These are phyloP conservation scores for Colletotrichum lindemuthianum DNA, from an alignment of 2,329 filamentous ascomycete genomes.

Conservation along the genomic window DNA sequence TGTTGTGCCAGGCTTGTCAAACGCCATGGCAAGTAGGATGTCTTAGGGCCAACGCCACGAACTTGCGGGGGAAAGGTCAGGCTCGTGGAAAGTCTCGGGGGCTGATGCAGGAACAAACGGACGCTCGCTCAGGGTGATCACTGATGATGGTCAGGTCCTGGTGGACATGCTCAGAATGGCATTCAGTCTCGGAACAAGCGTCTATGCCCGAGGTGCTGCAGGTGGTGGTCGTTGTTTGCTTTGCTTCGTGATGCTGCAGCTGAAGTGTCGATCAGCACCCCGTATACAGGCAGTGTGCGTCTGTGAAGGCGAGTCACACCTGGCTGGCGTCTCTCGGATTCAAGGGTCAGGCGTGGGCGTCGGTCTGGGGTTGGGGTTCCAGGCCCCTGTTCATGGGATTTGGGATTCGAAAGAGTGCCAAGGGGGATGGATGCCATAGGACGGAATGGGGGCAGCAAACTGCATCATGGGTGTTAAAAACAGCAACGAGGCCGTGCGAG, in stretches of 20 bases:
- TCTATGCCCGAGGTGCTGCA: background rate
- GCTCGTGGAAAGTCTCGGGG: background rate
- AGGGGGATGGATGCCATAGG: background rate
- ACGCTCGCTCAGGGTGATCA: background rate
- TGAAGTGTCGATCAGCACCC: slow-evolving; percentile 18
- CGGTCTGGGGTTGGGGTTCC: slow-evolving; percentile 20
- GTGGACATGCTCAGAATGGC: background rate
- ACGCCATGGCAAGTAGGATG: slow-evolving; percentile 33
- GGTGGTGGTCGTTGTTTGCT: background rate
- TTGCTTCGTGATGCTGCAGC: no score
- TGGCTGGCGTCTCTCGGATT: background rate
- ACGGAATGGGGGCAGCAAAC: slow-evolving; percentile 8
- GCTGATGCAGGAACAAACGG: slow-evolving; percentile 18
- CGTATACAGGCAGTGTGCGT: background rate
- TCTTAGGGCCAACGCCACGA: slow-evolving; percentile 32
- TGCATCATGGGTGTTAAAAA: slow-evolving; percentile 10
- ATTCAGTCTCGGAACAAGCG: background rate
- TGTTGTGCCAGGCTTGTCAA: slow-evolving; percentile 33
- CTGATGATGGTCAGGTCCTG: slow-evolving; percentile 3
- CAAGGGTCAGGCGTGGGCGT: slow-evolving; percentile 5
- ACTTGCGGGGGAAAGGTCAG: slow-evolving; percentile 27
- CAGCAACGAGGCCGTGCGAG: slow-evolving; percentile 16
- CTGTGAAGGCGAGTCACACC: background rate
- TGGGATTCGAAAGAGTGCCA: background rate
- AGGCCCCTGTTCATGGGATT: slow-evolving; percentile 8